phyloP scores from a whole-genome alignment of 75 land plant genomes.

The Pseudotsuga menziesii region DNA sequence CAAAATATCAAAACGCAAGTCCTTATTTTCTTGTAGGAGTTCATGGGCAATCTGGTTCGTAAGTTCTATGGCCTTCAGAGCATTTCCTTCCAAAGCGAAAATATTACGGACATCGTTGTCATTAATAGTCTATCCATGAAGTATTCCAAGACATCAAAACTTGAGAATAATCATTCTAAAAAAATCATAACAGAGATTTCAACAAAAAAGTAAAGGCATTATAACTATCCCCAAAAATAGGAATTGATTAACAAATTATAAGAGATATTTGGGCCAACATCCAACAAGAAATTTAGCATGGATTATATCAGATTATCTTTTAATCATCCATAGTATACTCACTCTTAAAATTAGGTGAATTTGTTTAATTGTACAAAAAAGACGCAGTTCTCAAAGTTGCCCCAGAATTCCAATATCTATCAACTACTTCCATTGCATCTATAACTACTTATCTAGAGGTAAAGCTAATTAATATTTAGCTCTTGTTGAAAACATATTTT shows the following conservation, averaged over 20 bases:
- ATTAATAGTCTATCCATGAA: conserved; percentile 56
- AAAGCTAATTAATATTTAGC: no score
- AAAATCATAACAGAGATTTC: not conserved
- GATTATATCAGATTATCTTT: not conserved
- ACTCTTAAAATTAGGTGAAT: no score
- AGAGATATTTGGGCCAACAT: no score
- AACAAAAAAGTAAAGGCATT: not conserved
- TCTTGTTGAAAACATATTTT: no score
- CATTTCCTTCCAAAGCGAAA: conserved; percentile 75
- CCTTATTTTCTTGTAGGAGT: conserved; percentile 68
- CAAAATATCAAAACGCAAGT: conserved; percentile 90
- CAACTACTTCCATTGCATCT: no score
- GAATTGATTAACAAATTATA: not conserved
- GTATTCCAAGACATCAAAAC: not conserved
- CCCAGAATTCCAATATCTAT: no score
- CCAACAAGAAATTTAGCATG: not conserved
- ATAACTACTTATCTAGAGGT: no score
- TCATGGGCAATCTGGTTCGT: conserved; percentile 75
- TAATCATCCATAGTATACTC: not conserved
- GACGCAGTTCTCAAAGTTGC: no score
- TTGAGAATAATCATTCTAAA: not conserved
- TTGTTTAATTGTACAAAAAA: no score
- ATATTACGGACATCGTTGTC: conserved; percentile 83
- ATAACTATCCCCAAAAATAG: not conserved
- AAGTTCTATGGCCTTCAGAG: conserved; percentile 86